Percentiles rank a stretch among this genome's conserved stretches.
Evolutionary conservation across 345 rosid genomes (phyloP).

Genomic region (Eucalyptus urophylla): DNA sequence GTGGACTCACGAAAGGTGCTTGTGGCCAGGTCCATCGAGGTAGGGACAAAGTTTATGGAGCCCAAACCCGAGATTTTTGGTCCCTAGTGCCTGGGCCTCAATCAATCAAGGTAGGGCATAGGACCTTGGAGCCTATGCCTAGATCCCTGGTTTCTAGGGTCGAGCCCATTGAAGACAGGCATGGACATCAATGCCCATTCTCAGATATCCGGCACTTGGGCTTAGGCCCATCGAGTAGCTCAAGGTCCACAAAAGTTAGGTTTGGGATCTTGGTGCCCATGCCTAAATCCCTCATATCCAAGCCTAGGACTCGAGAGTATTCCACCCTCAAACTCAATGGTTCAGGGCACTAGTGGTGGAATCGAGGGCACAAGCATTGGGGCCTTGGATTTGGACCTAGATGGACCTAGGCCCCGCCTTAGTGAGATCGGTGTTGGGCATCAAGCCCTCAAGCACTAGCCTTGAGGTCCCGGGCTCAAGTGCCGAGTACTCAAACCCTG

Average conservation of each 20-base stretch:
- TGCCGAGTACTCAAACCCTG: no score
- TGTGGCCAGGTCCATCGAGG: fast-evolving
- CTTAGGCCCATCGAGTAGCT: fast-evolving
- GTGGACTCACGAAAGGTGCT: fast-evolving
- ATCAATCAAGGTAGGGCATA: no score
- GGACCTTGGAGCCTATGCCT: no score
- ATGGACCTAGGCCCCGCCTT: fast-evolving
- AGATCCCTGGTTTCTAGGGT: fast-evolving
- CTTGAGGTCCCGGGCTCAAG: no score
- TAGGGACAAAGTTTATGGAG: fast-evolving
- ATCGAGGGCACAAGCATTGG: fast-evolving
- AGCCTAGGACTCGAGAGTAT: no score
- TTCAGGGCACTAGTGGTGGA: fast-evolving
- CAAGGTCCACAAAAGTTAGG: no score
- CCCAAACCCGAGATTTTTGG: no score
- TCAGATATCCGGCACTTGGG: fast-evolving
- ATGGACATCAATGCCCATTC: fast-evolving
- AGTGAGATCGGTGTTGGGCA: fast-evolving
- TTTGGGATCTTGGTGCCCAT: fast-evolving
- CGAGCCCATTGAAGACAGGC: fast-evolving
- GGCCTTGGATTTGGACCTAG: fast-evolving
- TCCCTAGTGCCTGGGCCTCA: fast-evolving
- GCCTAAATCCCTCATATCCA: no score
- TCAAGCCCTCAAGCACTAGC: no score
- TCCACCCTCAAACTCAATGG: fast-evolving